Base-by-base conservation (phyloP, 345 rosid genomes). In the Abelmoschus esculentus region DNA sequence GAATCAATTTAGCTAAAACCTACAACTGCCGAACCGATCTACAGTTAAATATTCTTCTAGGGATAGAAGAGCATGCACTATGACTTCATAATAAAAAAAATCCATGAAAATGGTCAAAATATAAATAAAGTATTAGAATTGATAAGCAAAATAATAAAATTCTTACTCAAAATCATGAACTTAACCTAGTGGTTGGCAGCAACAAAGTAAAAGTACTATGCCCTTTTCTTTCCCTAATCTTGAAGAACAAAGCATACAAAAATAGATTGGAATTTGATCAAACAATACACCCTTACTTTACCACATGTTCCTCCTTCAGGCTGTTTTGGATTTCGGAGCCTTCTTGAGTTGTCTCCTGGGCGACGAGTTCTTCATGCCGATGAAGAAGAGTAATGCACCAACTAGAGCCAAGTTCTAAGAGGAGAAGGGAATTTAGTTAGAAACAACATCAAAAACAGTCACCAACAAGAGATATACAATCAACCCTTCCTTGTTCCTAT, bases 361-460 rank as follows among this genome's bases (percentile, higher is more conserved):
- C 74, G 83, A 90, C 81, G 42, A 7, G 42, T 90, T 90, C 79
- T 80, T 84, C 95, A 89, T 90, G 68, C 97, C 97, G 50, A 88
- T 80, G 61, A 83, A 90, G 76, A 84, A 88, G 22, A 90, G 81
- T 72, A 90, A 72, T 56, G 86, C 95, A 26, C 97, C 97, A 55
- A 90, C 70, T 2, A 90, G 82, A 26, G 95, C 88, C 74, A 90
- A 18, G 79, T 80, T 86, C 97, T 90, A 80, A 70, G 69, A 40
- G n/a, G 17, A 1, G 14, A 40, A n/a, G 4, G 4, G 54, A 68
- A 62, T 19, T 15, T 12, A 61, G 9, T 71, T 0, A 61, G 54
- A 46, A 70, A 7, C 4, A 47, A n/a, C 5, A 12, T 32, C 5
- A 4, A 32, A 32, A 32, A 4, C 36, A 32, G 36, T 6, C 36